Conservation (phyloP, 257 asterid genomes). For the Forsythia suspensa region DNA sequence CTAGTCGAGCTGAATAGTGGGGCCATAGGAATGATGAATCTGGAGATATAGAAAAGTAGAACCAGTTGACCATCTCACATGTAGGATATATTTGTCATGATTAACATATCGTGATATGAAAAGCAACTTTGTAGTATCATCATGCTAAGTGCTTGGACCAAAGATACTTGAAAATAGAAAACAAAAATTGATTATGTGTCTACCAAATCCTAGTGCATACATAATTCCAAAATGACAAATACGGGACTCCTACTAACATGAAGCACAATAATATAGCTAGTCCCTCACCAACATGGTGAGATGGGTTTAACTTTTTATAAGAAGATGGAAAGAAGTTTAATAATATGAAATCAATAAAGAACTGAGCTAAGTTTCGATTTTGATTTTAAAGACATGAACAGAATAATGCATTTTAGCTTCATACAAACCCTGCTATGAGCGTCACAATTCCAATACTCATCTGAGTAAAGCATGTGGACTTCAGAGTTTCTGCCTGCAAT, state of each 20-base stretch:
- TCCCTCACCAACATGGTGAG: background rate
- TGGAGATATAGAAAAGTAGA: constrained; percentile 16
- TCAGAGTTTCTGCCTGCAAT: no score
- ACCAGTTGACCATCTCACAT: no score
- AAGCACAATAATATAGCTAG: background rate
- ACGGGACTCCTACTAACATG: background rate
- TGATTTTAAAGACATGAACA: background rate
- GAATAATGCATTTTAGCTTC: background rate
- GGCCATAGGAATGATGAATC: constrained; percentile 67
- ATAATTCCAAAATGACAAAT: constrained; percentile 13
- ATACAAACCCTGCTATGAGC: no score
- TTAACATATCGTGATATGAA: no score
- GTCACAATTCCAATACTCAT: no score
- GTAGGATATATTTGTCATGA: no score
- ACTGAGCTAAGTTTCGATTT: background rate
- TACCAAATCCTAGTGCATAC: no score
- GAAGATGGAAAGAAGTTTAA: background rate
- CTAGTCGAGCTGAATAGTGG: constrained; percentile 50
- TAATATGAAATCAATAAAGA: background rate
- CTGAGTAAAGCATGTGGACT: no score
- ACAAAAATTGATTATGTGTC: no score
- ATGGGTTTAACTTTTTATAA: background rate
- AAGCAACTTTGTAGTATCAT: no score
- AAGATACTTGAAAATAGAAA: no score
- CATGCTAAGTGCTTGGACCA: no score